These are phyloP conservation scores for Botrytis fragariae DNA, from an alignment of 2,329 filamentous ascomycete genomes.

Conservation along the genomic window DNA sequence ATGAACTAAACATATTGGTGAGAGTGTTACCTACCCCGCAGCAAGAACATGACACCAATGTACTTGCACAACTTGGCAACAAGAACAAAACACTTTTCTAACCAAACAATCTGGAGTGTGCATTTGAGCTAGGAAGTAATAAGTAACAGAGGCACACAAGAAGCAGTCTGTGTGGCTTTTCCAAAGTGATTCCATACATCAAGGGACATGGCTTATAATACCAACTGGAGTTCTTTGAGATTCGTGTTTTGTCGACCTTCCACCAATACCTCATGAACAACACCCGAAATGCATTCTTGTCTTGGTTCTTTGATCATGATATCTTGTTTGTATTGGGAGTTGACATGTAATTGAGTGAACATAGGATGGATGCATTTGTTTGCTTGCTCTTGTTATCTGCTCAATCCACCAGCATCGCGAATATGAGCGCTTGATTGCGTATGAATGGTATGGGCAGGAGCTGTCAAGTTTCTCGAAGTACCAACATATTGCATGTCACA, in stretches of 20 bases:
- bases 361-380: not conserved
- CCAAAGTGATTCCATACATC: not conserved
- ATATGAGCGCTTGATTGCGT: not conserved
- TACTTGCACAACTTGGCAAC: not conserved
- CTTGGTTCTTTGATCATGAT: not conserved
- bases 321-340: not conserved
- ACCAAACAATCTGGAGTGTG: not conserved
- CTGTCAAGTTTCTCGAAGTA: not conserved
- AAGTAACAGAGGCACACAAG: not conserved
- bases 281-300: not conserved
- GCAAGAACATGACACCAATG: not conserved
- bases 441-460: not conserved
- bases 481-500: not conserved
- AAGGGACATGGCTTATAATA: not conserved
- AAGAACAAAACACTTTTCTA: too few relatives aligned
- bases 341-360: not conserved
- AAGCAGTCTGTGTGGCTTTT: too few relatives aligned
- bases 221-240: too few relatives aligned
- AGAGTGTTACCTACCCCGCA: conserved; percentile 2
- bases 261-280: not conserved
- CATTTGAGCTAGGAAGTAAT: not conserved
- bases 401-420: not conserved
- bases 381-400: not conserved
- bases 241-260: not conserved
- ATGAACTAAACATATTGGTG: not conserved